Conservation (phyloP, 78 protist species). For the Dictyostelium intermedium region DNA sequence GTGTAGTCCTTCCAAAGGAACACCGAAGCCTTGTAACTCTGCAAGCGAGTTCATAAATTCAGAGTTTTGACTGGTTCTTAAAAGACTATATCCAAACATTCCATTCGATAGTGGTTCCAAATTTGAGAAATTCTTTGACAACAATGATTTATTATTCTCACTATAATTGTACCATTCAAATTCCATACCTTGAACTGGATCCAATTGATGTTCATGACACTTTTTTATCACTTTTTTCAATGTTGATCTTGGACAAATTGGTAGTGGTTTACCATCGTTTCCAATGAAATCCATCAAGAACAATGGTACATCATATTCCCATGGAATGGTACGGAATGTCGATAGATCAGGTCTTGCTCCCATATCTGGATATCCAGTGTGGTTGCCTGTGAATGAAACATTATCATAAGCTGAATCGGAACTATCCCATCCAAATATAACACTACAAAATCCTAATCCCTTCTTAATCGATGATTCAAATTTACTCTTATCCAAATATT, state of each 20-base stretch:
- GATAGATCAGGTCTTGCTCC: slow-evolving; percentile 26
- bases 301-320: slow-evolving; percentile 78
- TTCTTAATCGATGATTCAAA: slow-evolving; percentile 40
- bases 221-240: slow-evolving; percentile 65
- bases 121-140: slow-evolving; percentile 3
- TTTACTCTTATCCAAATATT: slow-evolving; percentile 70
- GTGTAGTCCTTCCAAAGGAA: slow-evolving; percentile 80
- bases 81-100: slow-evolving; percentile 78
- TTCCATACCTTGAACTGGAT: slow-evolving; percentile 76
- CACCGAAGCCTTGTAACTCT: slow-evolving; percentile 43
- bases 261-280: slow-evolving; percentile 2
- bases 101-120: slow-evolving; percentile 65
- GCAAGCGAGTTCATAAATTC: slow-evolving; percentile 19
- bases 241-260: slow-evolving; percentile 71
- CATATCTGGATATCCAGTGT: slow-evolving; percentile 77
- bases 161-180: slow-evolving; percentile 78
- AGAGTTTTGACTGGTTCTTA: slow-evolving; percentile 34
- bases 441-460: slow-evolving; percentile 82
- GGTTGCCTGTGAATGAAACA: slow-evolving; percentile 49
- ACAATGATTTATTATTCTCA: slow-evolving; percentile 40
- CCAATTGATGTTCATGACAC: slow-evolving; percentile 2
- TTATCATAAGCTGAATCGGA: slow-evolving; percentile 59
- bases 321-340: slow-evolving; percentile 57
- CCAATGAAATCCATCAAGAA: slow-evolving; percentile 64
- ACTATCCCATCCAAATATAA: slow-evolving; percentile 80